A percentile compares a stretch with the other conserved stretches of the same genome.
Evolutionary conservation across 2,329 filamentous ascomycete species (phyloP).

Genomic region (Ascochyta lentis): DNA sequence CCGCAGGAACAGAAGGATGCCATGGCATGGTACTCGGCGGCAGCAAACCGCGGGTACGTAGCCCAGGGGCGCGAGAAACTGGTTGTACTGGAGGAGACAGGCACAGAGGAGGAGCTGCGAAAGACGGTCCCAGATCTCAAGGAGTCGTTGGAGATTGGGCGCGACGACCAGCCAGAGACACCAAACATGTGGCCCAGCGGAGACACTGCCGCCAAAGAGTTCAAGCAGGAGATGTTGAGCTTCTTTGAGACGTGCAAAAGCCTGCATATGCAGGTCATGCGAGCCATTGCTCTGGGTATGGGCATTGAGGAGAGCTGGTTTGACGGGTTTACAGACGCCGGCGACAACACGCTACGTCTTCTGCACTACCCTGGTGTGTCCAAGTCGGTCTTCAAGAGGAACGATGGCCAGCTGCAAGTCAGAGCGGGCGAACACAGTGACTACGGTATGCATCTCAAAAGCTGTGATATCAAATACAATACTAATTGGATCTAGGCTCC

Average conservation of each 20-base stretch:
- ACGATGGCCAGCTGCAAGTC: slow-evolving; percentile 74
- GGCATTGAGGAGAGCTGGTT: slow-evolving; percentile 75
- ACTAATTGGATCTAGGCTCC: slow-evolving; percentile 42
- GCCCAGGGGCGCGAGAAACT: slow-evolving; percentile 54
- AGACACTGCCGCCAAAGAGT: slow-evolving; percentile 63
- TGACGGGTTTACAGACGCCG: slow-evolving; percentile 71
- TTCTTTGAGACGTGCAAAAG: slow-evolving; percentile 79
- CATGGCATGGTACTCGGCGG: slow-evolving; percentile 52
- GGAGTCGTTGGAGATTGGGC: slow-evolving; percentile 67
- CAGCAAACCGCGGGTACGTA: slow-evolving; percentile 58
- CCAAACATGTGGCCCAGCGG: slow-evolving; percentile 80
- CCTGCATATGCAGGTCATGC: slow-evolving; percentile 80
- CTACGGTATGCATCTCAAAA: slow-evolving; percentile 52
- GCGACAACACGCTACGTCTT: slow-evolving; percentile 65
- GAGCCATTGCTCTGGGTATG: slow-evolving; percentile 83
- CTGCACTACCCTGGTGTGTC: slow-evolving; percentile 77
- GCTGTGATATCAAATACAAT: rapidly evolving
- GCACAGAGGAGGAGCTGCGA: slow-evolving; percentile 46
- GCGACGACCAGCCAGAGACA: slow-evolving; percentile 64
- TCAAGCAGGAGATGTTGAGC: slow-evolving; percentile 73
- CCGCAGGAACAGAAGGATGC: slow-evolving; percentile 48
- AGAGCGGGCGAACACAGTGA: slow-evolving; percentile 80
- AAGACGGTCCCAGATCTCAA: slow-evolving; percentile 55
- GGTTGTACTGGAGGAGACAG: slow-evolving; percentile 44
- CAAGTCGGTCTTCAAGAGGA: slow-evolving; percentile 69